Evolutionary conservation across 805 yeast species (phyloP), one percentile per base, ranked within the genome.

Genomic region (Blastobotrys parvus): DNA sequence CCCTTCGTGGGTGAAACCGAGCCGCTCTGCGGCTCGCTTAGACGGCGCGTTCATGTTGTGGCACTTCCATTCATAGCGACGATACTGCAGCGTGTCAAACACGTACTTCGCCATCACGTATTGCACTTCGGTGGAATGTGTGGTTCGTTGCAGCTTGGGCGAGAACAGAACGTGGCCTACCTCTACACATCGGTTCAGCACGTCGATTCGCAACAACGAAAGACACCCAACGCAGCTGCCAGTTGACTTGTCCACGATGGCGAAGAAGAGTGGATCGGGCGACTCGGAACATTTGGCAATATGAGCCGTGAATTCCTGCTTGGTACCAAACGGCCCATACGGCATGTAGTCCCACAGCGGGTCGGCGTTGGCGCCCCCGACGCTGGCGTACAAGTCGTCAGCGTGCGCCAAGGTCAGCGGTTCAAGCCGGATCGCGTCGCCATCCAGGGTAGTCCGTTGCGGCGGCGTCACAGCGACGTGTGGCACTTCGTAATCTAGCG

Each of bases 41-140:
- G 65, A 61, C 1, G 62, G 60, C 11, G 35, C 53, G 36, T 62
- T 60, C 25, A 55, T 50, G 30, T 52, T 48, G 45, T 62, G 55
- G 45, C 66, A 63, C 43, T 58, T 61, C 68, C 68, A 63, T 43
- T 62, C 65, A 38, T 48, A 53, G 13, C 67, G 51, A 16, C 68
- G 50, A 45, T 59, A 58, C 2, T 58, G 55, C 35, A 60, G 48
- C 7, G 31, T 44, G 2, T 57, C 60, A 38, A 62, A 59, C 1
- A 56, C 63, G 37, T 59, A 49, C 30, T 48, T 49, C 49, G 56
- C 51, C 43, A 61, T 37, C 25, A 62, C 48, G 44, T 51, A 62
- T 38, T 55, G 54, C 2, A 60, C 61, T 40, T 63, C 68, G 1
- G 67, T 62, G 7, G 63, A 57, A 21, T 51, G 46, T 3, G 54